Base-by-base conservation (phyloP, 1,139 yeast genomes). In the Meyerozyma sp. region DNA sequence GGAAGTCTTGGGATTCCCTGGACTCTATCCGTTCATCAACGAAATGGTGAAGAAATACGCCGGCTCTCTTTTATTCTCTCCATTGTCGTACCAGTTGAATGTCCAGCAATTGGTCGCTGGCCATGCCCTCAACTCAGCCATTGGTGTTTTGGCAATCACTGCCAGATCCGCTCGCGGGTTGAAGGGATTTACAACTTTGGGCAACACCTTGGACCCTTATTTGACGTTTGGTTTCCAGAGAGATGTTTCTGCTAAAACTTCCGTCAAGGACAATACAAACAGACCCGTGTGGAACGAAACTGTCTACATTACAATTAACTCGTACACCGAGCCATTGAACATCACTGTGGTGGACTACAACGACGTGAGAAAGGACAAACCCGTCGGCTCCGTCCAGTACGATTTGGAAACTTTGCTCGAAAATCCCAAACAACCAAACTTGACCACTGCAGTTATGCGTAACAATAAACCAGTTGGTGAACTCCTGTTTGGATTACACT, bases 51-150 rank as follows among this genome's bases (percentile, higher is more conserved):
- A 79, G 57, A 86, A 89, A 57, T 90, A 85, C 62, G 82, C 81
- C 42, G 98, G 97, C 11, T 93, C 98, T 20, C 79, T 93, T 71
- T 61, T 93, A 43, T 85, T 87, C 57, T 73, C 86, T 40, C 98
- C 98, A 25, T 82, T 93, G 54, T 88, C 96, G 3, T 87, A 89
- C 73, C 96, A 93, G 68, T 71, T 93, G 59, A 93, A 93, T 57
- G 77, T 93, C 41, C 96, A 94, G 60, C 97, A 90, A 66, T 72
- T 93, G 59, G 67, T 93, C 56, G 85, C 95, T 23, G 96, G 97
- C 57, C 80, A 88, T 46, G 84, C 87, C 37, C 67, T 81, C 46
- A 84, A 84, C 55, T 81, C 94, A 21, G 85, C 98, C 9, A 75
- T 89, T 54, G 98, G 98, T 66, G 88, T 93, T 25, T 68, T 91